Evolutionary conservation across 176 grass and related monocot species (phyloP).

Genomic region (Miscanthus lutarioriparius): DNA sequence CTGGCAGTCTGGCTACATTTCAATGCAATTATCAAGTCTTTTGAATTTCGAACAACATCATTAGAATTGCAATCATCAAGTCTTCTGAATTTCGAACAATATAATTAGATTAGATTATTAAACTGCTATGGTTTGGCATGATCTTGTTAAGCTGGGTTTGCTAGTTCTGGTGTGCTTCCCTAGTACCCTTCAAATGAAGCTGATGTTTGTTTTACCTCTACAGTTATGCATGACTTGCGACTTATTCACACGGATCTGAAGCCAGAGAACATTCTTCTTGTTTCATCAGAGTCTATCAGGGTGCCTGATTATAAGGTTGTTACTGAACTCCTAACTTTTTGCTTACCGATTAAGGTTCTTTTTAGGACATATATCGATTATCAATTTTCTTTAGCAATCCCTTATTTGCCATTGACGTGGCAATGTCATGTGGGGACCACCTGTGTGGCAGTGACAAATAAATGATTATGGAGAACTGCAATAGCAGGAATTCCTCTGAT

Average conservation of each 20-base stretch:
- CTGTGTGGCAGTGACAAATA: neutral
- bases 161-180: neutral
- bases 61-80: neutral
- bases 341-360: neutral
- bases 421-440: neutral
- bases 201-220: slow-evolving; percentile 16
- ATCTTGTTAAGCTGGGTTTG: neutral
- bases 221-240: slow-evolving; percentile 96
- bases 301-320: slow-evolving; percentile 82
- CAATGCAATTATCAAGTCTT: neutral
- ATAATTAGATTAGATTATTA: slow-evolving; percentile 7
- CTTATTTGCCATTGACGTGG: neutral
- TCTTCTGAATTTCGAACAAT: neutral
- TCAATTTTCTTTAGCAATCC: neutral
- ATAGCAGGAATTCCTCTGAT: neutral
- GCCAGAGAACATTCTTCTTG: slow-evolving; percentile 97
- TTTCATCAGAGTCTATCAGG: slow-evolving; percentile 75
- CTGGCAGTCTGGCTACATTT: neutral
- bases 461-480: neutral
- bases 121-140: neutral
- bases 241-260: slow-evolving; percentile 99
- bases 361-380: neutral
- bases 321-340: slow-evolving; percentile 18
- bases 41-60: neutral
- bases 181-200: neutral